phyloP scores from a whole-genome alignment of 208 protist species.

The Leishmania guyanensis region DNA sequence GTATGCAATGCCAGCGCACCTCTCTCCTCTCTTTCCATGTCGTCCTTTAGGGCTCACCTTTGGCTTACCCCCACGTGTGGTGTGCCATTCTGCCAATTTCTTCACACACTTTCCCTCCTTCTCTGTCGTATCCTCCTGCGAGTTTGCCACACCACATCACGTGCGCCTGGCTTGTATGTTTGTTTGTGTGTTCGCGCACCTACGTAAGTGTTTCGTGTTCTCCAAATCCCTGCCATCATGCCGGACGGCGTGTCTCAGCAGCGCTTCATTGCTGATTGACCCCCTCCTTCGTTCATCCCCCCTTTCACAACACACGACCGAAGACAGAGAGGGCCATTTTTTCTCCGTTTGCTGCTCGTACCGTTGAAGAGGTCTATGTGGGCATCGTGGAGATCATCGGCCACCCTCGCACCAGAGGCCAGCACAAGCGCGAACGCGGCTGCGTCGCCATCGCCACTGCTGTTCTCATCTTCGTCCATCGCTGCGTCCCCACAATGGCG shows the following conservation, averaged over 20 bases:
- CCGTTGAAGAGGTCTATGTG: conserved; percentile 22
- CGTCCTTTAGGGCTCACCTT: background rate
- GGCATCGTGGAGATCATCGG: conserved; percentile 19
- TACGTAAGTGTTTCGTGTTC: background rate
- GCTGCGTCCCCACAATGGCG: conserved; percentile 11
- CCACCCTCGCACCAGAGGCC: background rate
- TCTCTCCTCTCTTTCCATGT: background rate
- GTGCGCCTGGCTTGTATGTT: background rate
- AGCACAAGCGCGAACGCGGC: background rate
- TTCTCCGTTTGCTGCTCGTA: background rate
- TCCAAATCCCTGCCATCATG: background rate
- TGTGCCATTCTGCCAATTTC: background rate
- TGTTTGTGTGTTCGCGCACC: background rate
- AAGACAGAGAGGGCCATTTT: background rate
- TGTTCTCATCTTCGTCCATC: conserved; percentile 2
- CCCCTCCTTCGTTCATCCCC: background rate
- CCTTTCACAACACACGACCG: background rate
- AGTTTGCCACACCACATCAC: background rate
- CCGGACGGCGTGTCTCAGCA: background rate
- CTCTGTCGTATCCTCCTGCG: background rate
- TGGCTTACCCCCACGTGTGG: background rate
- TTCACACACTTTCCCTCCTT: background rate
- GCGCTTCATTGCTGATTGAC: background rate
- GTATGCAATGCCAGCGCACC: background rate
- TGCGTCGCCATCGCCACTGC: background rate